Base-by-base conservation (phyloP, 2,329 filamentous ascomycete species). In the Dactylonectria macrodidyma region DNA sequence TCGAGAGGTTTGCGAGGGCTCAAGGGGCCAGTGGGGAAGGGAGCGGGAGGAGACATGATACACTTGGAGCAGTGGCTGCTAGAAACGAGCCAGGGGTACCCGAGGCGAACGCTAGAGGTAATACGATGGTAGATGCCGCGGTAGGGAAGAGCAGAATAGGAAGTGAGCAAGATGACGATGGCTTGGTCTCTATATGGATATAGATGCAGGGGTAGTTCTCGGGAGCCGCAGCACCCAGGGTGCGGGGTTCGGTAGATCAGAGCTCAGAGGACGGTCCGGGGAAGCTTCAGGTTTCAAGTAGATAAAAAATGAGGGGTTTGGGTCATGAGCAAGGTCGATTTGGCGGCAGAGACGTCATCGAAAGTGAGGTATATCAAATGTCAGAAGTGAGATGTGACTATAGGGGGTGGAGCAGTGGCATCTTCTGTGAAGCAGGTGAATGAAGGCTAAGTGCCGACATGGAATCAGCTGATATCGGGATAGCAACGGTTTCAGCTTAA, bases 41-140 rank as follows among this genome's bases (percentile, higher is more conserved):
- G 44, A n/a, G 44, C 44, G 44, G 44, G n/a, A 11, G 16, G 9
- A 46, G 16, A 46, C n/a, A n/a, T 46, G n/a, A 16, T 14, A 12
- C 26, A 26, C 14, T 65, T 62, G 56, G 66, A 62, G 22, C 26
- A 24, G 52, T 68, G 62, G 66, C 19, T 46, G 36, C 6, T 22
- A 46, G 44, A 46, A n/a, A 19, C 16, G 44, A 46, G 16, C 44
- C 16, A 46, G n/a, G n/a, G 16, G 19, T 46, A 46, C 44, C 44
- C 44, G 9, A n/a, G 44, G 19, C 16, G 44, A 46, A 46, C 44
- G 16, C n/a, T 46, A 10, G 44, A 46, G 16, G 44, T 46, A 46
- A 46, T n/a, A n/a, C 16, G 44, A 46, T 46, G 44, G 44, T 46
- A 46, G 44, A 19, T 46, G 8, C 44, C 16, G 44, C 44, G n/a